Percentiles rank a stretch among this genome's conserved stretches.
phyloP scores from a whole-genome alignment of 2,329 filamentous ascomycete species.

The Periconia sp. region DNA sequence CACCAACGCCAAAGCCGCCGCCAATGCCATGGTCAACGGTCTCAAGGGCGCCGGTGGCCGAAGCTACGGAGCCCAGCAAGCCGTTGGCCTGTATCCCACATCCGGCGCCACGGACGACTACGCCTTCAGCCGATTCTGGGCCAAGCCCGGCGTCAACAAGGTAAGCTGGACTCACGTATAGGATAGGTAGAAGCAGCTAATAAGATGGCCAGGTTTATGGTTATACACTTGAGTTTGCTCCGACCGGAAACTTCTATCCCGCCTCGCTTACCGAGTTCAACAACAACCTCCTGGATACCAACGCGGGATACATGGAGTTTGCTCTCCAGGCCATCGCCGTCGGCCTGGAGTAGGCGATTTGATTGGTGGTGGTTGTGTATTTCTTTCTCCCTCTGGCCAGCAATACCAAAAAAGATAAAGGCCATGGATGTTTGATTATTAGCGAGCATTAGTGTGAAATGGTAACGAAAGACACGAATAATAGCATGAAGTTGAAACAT shows the following conservation, averaged over 20 bases:
- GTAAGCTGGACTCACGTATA: too few relatives aligned
- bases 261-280: constrained; percentile 41
- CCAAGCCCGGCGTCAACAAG: constrained; percentile 39
- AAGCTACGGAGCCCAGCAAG: constrained; percentile 33
- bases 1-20: constrained; percentile 37
- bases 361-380: neutral
- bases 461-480: too few relatives aligned
- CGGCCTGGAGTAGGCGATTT: constrained; percentile 24
- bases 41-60: constrained; percentile 44
- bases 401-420: too few relatives aligned
- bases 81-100: constrained; percentile 43
- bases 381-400: too few relatives aligned
- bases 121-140: constrained; percentile 41
- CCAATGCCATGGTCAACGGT: constrained; percentile 35
- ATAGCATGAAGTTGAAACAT: too few relatives aligned
- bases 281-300: constrained; percentile 46
- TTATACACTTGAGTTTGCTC: constrained; percentile 45
- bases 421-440: too few relatives aligned
- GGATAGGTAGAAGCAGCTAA: too few relatives aligned
- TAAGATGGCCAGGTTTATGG: too few relatives aligned
- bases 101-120: constrained; percentile 45
- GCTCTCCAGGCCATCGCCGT: constrained; percentile 37
- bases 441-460: too few relatives aligned
- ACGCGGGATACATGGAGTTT: constrained; percentile 48
- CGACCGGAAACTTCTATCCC: constrained; percentile 46